Evolutionary conservation across 148 eudicot genomes (phyloP), one percentile per base, ranked within the genome.

Genomic region (Rhododendron ovatum): DNA sequence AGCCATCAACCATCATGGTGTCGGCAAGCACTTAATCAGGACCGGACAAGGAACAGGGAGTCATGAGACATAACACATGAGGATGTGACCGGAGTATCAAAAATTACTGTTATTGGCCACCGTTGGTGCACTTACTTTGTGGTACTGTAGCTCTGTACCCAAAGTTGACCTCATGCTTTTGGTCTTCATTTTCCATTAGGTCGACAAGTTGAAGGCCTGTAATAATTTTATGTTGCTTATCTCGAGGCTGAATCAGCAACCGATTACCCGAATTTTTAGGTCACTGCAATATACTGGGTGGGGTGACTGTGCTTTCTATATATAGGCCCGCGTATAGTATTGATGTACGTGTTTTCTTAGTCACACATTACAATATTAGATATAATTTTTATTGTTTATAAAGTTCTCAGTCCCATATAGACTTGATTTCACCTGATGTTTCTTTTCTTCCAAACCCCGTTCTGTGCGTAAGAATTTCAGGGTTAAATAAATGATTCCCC

Each of bases 121-220:
- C 61, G 28, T 80, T 80, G 82, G 1, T 80, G 41, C 61, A 80
- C 20, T 51, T 81, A 20, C 1, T 28, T 50, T 26, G 35, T 6
- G n/a, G 0, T 53, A 55, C 47, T 35, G 82, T 80, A 33, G 5
- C 28, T 57, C 45, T 55, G 28, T 41, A 35, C 83, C 28, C 45
- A 81, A 20, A 33, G 83, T 81, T 81, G 83, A 81, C 83, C 71
- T 81, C 83, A 15, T 81, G 69, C 67, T 3, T 57, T 33, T 9
- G 41, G 45, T 35, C 83, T 53, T 69, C 83, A 81, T 57, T 81
- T 57, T 18, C 83, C 28, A 26, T 80, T 50, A 28, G 37, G 82
- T 15, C 28, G 41, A 30, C 51, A 12, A 20, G 35, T 67, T 67
- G 63, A 4, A 50, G 61, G 28, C 10, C 1, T 30, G 10, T 24